These are phyloP conservation scores for Cicer arietinum DNA, from an alignment of 306 rosid genomes.

Conservation along the genomic window DNA sequence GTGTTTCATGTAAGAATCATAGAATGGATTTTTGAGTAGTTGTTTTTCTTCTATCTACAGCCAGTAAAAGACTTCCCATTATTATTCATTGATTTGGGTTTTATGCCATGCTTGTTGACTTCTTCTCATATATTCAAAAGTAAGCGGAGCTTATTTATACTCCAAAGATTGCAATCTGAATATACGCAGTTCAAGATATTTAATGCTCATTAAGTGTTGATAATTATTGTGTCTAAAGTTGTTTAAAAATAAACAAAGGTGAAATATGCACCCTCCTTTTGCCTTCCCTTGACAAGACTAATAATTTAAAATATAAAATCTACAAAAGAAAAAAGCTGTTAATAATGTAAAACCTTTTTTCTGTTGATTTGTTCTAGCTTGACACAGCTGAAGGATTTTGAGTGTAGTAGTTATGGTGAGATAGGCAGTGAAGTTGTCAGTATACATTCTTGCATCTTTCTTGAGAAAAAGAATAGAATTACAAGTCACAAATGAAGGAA, in stretches of 20 bases:
- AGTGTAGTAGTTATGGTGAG: slow-evolving; percentile 15
- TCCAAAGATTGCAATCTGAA: slow-evolving; percentile 17
- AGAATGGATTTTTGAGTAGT: slow-evolving; percentile 7
- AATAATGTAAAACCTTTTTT: slow-evolving; percentile 1
- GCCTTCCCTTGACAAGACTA: slow-evolving; percentile 5
- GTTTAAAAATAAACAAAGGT: neutral
- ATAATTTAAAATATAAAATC: neutral
- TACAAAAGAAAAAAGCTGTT: neutral
- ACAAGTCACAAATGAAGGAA: slow-evolving; percentile 27
- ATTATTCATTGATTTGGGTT: slow-evolving; percentile 34
- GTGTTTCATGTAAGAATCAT: slow-evolving; percentile 86
- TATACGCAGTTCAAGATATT: slow-evolving; percentile 6
- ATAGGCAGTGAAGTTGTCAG: slow-evolving; percentile 19
- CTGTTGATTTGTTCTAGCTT: slow-evolving; percentile 4
- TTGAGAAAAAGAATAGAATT: neutral
- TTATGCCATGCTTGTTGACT: slow-evolving; percentile 39
- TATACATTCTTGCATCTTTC: slow-evolving; percentile 18
- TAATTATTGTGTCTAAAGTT: slow-evolving; percentile 6
- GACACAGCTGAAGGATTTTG: slow-evolving; percentile 26
- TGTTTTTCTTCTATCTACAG: neutral
- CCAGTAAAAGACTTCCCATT: slow-evolving; percentile 1
- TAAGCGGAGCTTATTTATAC: slow-evolving; percentile 10
- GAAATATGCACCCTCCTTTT: neutral
- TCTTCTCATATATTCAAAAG: slow-evolving; percentile 38
- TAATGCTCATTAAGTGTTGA: neutral